Percentiles rank a stretch among this genome's conserved stretches.
Evolutionary conservation across 306 rosid species (phyloP).

Genomic region (Lotus japonicus): DNA sequence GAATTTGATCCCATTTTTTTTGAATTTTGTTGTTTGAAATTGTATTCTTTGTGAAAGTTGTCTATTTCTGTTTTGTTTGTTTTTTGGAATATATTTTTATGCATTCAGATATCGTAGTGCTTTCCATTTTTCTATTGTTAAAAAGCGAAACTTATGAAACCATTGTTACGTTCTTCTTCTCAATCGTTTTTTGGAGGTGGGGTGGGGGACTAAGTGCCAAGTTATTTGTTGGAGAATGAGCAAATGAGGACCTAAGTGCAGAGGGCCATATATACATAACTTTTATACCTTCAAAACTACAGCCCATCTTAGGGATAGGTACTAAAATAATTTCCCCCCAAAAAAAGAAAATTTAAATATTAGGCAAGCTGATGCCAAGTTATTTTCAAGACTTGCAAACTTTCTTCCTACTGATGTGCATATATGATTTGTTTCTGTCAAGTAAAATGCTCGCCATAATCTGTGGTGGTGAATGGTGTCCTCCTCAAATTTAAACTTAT

Average conservation of each 20-base stretch:
- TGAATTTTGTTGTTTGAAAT: background rate
- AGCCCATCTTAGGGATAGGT: background rate
- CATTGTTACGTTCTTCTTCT: background rate
- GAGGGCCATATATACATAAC: background rate
- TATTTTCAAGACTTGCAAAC: background rate
- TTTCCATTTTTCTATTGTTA: background rate
- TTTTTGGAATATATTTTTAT: background rate
- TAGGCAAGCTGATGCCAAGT: background rate
- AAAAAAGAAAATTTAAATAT: background rate
- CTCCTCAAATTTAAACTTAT: background rate
- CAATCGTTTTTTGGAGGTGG: background rate
- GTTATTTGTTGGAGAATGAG: background rate
- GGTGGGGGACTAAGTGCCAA: background rate
- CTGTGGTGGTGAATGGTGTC: background rate
- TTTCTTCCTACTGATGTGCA: conserved; percentile 2
- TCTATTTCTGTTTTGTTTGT: background rate
- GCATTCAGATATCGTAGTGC: background rate
- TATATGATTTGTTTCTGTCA: background rate
- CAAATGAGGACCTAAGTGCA: background rate
- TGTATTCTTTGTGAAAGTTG: background rate
- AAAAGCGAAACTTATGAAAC: background rate
- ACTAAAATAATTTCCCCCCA: background rate
- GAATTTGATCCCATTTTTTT: background rate
- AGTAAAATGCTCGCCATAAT: background rate
- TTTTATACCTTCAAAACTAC: background rate